Evolutionary conservation across 2,329 filamentous ascomycete species (phyloP), one percentile per base, ranked within the genome.

Genomic region (Fusarium sp.): DNA sequence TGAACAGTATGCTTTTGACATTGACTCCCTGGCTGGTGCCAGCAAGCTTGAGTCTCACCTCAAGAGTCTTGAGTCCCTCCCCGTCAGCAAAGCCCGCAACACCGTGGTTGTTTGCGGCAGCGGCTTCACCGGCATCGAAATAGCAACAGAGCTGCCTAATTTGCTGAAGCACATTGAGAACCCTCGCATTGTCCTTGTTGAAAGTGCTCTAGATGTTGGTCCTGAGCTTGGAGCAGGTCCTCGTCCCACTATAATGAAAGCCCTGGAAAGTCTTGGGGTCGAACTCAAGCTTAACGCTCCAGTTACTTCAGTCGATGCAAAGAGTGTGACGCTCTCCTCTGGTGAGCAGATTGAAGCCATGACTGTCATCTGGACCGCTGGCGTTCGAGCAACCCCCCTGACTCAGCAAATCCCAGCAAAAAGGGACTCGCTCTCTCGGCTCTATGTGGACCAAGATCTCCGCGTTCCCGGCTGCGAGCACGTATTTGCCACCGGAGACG

Each of bases 291-390:
- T 82, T 15, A 76, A 75, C 8, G 56, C 73, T 7, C 64, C 70
- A 5, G 73, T 82, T 1, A 52, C 65, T 4, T 27, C 68, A 6
- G 52, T 83, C 27, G 75, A 78, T 30, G n/a, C 58, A 0, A 52
- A 69, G 0, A 73, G 78, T 2, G 72, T 82, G 0, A 75, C 59
- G 1, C 69, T 79, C 4, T 55, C 66, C 4, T 76, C 73, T 1
- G 81, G 79, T 2, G 79, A 82, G 55, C 70, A 53, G 12, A 82
- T 83, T 44, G 69, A 76, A 11, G 68, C 80, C 1, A 60, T 73
- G 17, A 83, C 81, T 0, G 74, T 75, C 2, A 67, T 83, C 9
- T 83, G 81, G 81, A 82, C 81, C 1, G 81, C 78, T 0, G 81
- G 81, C 0, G 69, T 82, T 35, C 60, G 60, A 17, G 81, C 81